Percentiles rank a stretch among this genome's conserved stretches.
phyloP scores from a whole-genome alignment of 2,329 filamentous ascomycete species.

The Epichloe scottii region DNA sequence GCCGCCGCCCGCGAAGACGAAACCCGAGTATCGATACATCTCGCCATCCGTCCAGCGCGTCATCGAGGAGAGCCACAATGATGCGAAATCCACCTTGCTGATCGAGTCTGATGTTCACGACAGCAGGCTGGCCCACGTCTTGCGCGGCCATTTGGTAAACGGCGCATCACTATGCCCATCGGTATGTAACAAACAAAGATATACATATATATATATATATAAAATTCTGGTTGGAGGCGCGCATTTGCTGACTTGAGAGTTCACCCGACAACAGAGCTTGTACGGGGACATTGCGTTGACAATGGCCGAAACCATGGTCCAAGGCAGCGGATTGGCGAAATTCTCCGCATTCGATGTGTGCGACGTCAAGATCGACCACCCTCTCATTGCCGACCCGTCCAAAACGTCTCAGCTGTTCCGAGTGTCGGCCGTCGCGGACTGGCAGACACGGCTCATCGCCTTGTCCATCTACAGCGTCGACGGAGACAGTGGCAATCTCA shows the following conservation, averaged over 20 bases:
- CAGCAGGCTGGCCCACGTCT: neutral
- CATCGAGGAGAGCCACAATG: slow-evolving; percentile 38
- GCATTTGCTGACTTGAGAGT: too few species aligned
- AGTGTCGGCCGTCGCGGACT: slow-evolving; percentile 26
- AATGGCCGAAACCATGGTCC: too few species aligned
- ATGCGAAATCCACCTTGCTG: slow-evolving; percentile 43
- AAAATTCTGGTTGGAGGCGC: too few species aligned
- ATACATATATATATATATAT: too few species aligned
- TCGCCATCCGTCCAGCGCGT: neutral
- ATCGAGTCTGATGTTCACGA: slow-evolving; percentile 26
- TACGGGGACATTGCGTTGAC: too few species aligned
- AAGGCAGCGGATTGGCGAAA: too few species aligned
- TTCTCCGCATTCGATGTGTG: neutral
- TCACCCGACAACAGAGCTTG: too few species aligned
- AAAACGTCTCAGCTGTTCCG: slow-evolving; percentile 19
- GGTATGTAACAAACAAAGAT: too few species aligned
- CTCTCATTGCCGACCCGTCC: slow-evolving; percentile 12
- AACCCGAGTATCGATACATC: too few species aligned
- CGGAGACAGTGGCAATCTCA: slow-evolving; percentile 22
- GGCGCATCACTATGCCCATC: neutral
- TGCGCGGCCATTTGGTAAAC: slow-evolving; percentile 4
- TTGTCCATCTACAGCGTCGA: slow-evolving; percentile 18
- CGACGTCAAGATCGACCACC: slow-evolving; percentile 55
- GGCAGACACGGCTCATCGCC: slow-evolving; percentile 29
- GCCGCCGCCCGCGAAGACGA: too few species aligned